Evolutionary conservation across 2,329 filamentous ascomycete genomes (phyloP), one percentile per base, ranked within the genome.

Genomic region (Furcasterigmium sp.): DNA sequence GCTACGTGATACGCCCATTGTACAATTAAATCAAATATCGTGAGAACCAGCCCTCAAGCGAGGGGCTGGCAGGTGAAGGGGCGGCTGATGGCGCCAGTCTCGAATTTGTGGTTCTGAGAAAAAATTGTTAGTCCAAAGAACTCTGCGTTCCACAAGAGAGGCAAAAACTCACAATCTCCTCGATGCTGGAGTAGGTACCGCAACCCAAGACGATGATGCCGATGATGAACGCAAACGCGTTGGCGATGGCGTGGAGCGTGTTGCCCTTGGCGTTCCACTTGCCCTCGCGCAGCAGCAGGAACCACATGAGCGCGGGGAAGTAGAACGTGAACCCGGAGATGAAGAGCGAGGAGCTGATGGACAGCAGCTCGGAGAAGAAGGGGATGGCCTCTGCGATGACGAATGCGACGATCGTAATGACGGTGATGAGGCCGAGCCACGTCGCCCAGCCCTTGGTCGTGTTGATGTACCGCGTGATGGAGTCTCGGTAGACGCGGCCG

Each of bases 301-400:
- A 67, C 60, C 65, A 69, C 53, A 70, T 63, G 41, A 70, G 57
- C 34, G 67, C 63, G 14, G 69, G 60, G 42, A 68, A 56, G 48
- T 68, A 66, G 48, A 70, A 69, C 23, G 67, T 66, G 41, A 63
- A 63, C 28, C 60, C 60, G 7, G 28, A 65, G 52, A 76, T 62
- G 56, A 76, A 75, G 23, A 76, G 66, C 3, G 70, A 64, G 3
- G 72, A 74, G 38, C 59, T 67, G 54, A 76, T 70, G 44, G 70
- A 68, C n/a, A 90, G 64, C 36, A 90, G 67, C 39, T 84, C 72
- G 48, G 77, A 78, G 67, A 90, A 91, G 58, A 83, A 81, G 3
- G 86, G 86, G 36, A 90, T 84, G 1, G 82, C 77, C 55, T 85
- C 79, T 13, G 85, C 84, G 50, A 90, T 81, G 51, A 89, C 59